Evolutionary conservation across 2,329 filamentous ascomycete genomes (phyloP), one percentile per base, ranked within the genome.

Genomic region (Curvularia verruculosa): DNA sequence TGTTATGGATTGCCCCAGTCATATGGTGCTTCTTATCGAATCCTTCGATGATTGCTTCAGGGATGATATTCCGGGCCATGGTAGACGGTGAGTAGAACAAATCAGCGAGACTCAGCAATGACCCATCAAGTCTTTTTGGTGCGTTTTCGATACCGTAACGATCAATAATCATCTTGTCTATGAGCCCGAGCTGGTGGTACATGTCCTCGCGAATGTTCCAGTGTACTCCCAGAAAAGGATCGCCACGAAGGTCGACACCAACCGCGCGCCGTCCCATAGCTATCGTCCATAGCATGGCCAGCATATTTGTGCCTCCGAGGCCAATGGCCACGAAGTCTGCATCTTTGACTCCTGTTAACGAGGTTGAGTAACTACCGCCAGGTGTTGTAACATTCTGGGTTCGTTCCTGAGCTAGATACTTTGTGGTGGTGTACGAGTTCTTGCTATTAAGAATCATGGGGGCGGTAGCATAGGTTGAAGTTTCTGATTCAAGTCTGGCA

Each of bases 161-260:
- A 29, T 59, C 60, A 29, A 60, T 13, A 58, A 64, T 65, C 58
- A 64, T 57, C 37, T 60, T 58, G 39, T 65, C 61, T n/a, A 65
- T 64, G 5, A 65, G 50, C 8, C 63, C 58, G 3, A 64, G 49
- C 43, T 65, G 60, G 39, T 64, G 63, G 15, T 64, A 65, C 56
- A 65, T 53, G 2, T 64, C 61, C 43, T 62, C 53, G 21, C 60
- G 56, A n/a, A 65, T 65, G 23, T 64, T 65, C 60, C 63, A 65
- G 39, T 65, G 61, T 5, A 65, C 63, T 4, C 58, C 63, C 7
- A 65, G 48, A n/a, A 65, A 61, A 5, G 63, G 60, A 19, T 64
- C 61, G 13, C 60, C 58, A 1, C 63, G 60, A 34, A 64, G 37
- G 1, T 64, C 60, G 19, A 65, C 61, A 29, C 63, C 61, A 7